Conservation (phyloP, 2,329 filamentous ascomycete species). For the Teratosphaeria nubilosa region DNA sequence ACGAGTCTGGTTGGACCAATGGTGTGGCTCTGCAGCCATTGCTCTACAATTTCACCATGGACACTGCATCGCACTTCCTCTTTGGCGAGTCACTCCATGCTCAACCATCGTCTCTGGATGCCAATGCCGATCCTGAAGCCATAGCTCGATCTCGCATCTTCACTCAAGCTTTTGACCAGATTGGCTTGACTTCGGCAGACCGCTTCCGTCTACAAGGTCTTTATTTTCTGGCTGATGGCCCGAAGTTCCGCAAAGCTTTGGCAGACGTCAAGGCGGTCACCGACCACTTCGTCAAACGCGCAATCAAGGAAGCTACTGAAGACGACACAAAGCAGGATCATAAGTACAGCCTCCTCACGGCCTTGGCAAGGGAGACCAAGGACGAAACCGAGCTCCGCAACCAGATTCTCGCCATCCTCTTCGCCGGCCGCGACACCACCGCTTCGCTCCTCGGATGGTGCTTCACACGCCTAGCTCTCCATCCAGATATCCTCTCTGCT, state of each 20-base stretch:
- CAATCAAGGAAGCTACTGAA: slow-evolving; percentile 18
- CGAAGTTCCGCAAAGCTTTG: slow-evolving; percentile 27
- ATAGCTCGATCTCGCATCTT: slow-evolving; percentile 21
- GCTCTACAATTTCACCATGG: slow-evolving; percentile 40
- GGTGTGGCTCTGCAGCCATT: slow-evolving; percentile 25
- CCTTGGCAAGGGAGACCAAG: slow-evolving; percentile 29
- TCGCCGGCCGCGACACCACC: slow-evolving; percentile 54
- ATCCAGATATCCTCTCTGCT: slow-evolving; percentile 39
- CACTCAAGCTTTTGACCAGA: slow-evolving; percentile 33
- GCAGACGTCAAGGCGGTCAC: slow-evolving; percentile 32
- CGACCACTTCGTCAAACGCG: slow-evolving; percentile 36
- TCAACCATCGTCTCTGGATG: slow-evolving; percentile 13
- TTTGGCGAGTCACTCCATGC: slow-evolving; percentile 32
- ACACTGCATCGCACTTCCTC: slow-evolving; percentile 39
- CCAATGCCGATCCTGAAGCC: not conserved
- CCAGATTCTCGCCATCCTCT: slow-evolving; percentile 52
- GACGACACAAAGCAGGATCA: slow-evolving; percentile 15
- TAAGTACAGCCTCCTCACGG: slow-evolving; percentile 13
- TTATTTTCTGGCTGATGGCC: slow-evolving; percentile 32
- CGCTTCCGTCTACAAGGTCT: slow-evolving; percentile 26
- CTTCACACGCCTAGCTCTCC: slow-evolving; percentile 41
- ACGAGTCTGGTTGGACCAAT: slow-evolving; percentile 22
- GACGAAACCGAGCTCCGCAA: slow-evolving; percentile 34
- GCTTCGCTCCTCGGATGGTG: slow-evolving; percentile 44
- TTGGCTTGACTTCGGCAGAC: slow-evolving; percentile 28